phyloP scores from a whole-genome alignment of 345 rosid genomes.

The Noccaea bulbosa region DNA sequence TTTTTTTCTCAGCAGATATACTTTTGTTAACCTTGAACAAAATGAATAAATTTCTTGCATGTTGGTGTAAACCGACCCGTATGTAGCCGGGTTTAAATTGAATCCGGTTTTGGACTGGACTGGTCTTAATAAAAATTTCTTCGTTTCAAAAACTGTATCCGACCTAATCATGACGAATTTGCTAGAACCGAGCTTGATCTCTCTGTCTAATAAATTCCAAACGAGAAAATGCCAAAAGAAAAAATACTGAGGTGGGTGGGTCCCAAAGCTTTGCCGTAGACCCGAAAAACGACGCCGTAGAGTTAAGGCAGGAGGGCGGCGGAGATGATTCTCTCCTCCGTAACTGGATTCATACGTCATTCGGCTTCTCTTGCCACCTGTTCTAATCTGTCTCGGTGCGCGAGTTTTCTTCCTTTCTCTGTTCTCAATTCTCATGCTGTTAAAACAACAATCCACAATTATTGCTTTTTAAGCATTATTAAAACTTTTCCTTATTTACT shows the following conservation, averaged over 20 bases:
- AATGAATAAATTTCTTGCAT: neutral
- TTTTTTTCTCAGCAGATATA: slow-evolving; percentile 10
- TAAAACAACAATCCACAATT: slow-evolving; percentile 17
- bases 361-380: slow-evolving; percentile 12
- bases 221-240: slow-evolving; percentile 27
- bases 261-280: slow-evolving; percentile 15
- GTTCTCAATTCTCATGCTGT: slow-evolving; percentile 6
- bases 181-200: slow-evolving; percentile 14
- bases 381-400: slow-evolving; percentile 7
- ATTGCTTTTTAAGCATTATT: slow-evolving; percentile 24
- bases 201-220: slow-evolving; percentile 16
- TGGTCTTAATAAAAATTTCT: neutral
- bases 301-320: slow-evolving; percentile 37
- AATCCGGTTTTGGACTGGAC: neutral
- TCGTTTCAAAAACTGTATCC: neutral
- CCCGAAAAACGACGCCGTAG: slow-evolving; percentile 37
- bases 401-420: slow-evolving; percentile 8
- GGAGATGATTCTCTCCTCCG: slow-evolving; percentile 38
- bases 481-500: neutral
- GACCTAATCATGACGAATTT: slow-evolving; percentile 34
- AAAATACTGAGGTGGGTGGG: slow-evolving; percentile 15
- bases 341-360: slow-evolving; percentile 28
- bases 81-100: too few species aligned
- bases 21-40: slow-evolving; percentile 18
- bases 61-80: neutral